Conservation (phyloP, 2,329 filamentous ascomycete genomes). For the Cryphonectria carpinicola region DNA sequence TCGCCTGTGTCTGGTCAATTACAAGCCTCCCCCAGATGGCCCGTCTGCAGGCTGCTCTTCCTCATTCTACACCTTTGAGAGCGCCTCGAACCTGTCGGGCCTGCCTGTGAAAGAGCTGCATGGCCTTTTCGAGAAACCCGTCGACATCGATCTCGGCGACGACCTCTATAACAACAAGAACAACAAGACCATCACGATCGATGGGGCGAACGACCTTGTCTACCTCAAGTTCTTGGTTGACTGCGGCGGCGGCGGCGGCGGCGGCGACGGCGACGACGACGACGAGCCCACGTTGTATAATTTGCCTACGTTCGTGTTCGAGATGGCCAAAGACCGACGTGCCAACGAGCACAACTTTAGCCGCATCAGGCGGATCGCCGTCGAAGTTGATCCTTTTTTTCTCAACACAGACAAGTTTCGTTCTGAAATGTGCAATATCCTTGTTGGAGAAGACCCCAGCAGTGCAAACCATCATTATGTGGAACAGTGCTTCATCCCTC, state of each 20-base stretch:
- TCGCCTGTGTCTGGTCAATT: not conserved
- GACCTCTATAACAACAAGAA: too few relatives aligned
- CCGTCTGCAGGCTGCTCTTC: not conserved
- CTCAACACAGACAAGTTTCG: not conserved
- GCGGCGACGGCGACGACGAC: too few relatives aligned
- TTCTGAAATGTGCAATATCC: not conserved
- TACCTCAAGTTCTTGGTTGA: not conserved
- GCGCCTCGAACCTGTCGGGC: not conserved
- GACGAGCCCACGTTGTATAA: not conserved
- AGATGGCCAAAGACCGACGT: not conserved
- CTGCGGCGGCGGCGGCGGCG: not conserved
- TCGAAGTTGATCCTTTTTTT: not conserved
- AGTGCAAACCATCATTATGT: too few relatives aligned
- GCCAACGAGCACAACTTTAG: not conserved
- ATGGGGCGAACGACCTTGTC: not conserved
- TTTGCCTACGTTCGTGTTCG: not conserved
- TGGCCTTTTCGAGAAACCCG: not conserved
- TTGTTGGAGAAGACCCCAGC: not conserved
- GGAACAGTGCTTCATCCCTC: too few relatives aligned
- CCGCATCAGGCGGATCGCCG: not conserved
- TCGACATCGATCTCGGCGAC: not conserved
- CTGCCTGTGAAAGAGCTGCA: not conserved
- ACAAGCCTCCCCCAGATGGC: not conserved
- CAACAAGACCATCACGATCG: not conserved
- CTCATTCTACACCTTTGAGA: not conserved